phyloP scores from a whole-genome alignment of 306 rosid genomes.

The Cyamopsis tetragonoloba region DNA sequence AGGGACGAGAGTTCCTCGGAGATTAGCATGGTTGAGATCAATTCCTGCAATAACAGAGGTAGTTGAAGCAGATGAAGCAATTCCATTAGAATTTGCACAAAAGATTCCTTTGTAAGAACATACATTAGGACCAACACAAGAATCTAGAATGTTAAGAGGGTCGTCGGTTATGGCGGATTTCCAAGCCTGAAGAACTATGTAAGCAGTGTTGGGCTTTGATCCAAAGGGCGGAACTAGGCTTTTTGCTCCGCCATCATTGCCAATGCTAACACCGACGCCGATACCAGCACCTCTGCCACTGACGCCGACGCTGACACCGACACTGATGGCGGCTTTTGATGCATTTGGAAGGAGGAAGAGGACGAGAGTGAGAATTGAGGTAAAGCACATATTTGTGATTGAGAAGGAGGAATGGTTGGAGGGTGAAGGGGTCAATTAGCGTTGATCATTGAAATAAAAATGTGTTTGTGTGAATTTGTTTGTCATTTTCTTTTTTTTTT shows the following conservation, averaged over 20 bases:
- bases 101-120: conserved; percentile 84
- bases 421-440: too few species aligned
- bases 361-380: conserved; percentile 30
- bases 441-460: too few species aligned
- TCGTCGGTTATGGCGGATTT: conserved; percentile 83
- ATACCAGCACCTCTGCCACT: too few species aligned
- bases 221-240: conserved; percentile 39
- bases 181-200: conserved; percentile 83
- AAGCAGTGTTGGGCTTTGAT: conserved; percentile 52
- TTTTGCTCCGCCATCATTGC: conserved; percentile 21
- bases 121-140: conserved; percentile 77
- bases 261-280: conserved; percentile 27
- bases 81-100: conserved; percentile 38
- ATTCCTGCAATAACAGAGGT: conserved; percentile 62
- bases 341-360: conserved; percentile 19
- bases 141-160: conserved; percentile 48
- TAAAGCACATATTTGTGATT: conserved; percentile 59
- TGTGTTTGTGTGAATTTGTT: too few species aligned
- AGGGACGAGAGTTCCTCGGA: conserved; percentile 67
- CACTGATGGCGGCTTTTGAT: conserved; percentile 35
- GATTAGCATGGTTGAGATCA: conserved; percentile 93
- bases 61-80: conserved; percentile 22
- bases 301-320: too few species aligned
- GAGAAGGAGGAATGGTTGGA: conserved; percentile 9
- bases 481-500: background rate